Evolutionary conservation across 345 rosid genomes (phyloP).

Genomic region (Psidium guajava): DNA sequence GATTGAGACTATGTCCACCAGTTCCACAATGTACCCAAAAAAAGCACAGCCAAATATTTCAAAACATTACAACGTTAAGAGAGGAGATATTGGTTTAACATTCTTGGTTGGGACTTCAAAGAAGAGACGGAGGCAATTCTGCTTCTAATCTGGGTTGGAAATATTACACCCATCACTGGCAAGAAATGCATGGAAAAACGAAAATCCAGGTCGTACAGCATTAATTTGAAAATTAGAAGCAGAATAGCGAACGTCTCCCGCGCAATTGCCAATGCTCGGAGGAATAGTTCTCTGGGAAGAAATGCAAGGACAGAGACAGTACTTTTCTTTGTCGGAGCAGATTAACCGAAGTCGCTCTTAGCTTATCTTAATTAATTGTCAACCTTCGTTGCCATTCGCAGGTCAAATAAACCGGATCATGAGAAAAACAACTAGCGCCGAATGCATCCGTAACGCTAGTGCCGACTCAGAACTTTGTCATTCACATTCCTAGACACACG

Average conservation of each 20-base stretch:
- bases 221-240: background rate
- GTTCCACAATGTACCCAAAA: background rate
- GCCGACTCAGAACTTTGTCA: background rate
- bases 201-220: background rate
- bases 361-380: background rate
- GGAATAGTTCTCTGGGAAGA: background rate
- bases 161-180: background rate
- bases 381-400: background rate
- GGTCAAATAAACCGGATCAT: background rate
- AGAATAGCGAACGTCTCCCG: background rate
- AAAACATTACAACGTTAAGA: background rate
- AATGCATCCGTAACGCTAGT: background rate
- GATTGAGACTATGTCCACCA: background rate
- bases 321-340: too few species aligned
- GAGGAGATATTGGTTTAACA: background rate
- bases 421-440: background rate
- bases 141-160: background rate
- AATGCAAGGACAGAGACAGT: too few species aligned
- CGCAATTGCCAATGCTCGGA: background rate
- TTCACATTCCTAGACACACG: background rate
- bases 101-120: background rate
- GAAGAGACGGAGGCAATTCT: background rate
- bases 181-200: background rate
- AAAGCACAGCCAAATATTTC: background rate
- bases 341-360: background rate